phyloP scores from a whole-genome alignment of 1,284 basidiomycete species.

The Fomitopsis schrenkii region DNA sequence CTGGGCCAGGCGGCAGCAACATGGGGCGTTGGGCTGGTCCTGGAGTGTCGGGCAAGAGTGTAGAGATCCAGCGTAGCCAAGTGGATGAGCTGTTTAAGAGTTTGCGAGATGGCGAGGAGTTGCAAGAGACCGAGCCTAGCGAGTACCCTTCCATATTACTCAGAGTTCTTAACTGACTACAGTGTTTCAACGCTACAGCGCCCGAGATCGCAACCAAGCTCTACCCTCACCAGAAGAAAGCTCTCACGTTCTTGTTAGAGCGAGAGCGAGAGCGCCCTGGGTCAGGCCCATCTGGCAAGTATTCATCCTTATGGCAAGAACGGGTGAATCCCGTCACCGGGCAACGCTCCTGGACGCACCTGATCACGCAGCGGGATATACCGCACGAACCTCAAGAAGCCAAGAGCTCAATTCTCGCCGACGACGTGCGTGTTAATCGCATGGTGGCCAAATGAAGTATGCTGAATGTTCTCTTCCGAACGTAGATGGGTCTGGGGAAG shows the following conservation, averaged over 20 bases:
- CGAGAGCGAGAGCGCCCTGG: conserved; percentile 74
- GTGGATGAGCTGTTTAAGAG: conserved; percentile 93
- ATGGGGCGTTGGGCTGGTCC: conserved; percentile 55
- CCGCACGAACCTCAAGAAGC: conserved; percentile 68
- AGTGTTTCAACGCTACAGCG: conserved; percentile 38
- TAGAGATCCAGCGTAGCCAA: conserved; percentile 91
- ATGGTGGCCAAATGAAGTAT: conserved; percentile 1
- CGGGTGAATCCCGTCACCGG: conserved; percentile 49
- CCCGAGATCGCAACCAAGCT: conserved; percentile 85
- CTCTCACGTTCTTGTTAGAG: conserved; percentile 93
- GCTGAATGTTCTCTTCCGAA: conserved; percentile 1
- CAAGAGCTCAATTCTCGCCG: conserved; percentile 90
- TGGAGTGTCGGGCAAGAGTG: conserved; percentile 67
- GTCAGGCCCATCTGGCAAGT: conserved; percentile 39
- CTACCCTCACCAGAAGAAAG: conserved; percentile 98
- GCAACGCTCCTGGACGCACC: conserved; percentile 67
- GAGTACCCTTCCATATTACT: conserved; percentile 28
- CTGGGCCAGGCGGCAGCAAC: conserved; percentile 36
- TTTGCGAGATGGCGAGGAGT: conserved; percentile 82
- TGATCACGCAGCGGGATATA: conserved; percentile 81
- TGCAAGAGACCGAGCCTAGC: conserved; percentile 84
- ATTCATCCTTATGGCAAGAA: conserved; percentile 76
- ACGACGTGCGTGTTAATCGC: conserved; percentile 66
- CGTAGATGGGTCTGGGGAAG: conserved; percentile 96
- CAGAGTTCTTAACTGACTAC: not conserved